A percentile compares a stretch with the other conserved stretches of the same genome.
phyloP scores from a whole-genome alignment of 1,139 yeast genomes.

The Debaryomyces nepalensis region DNA sequence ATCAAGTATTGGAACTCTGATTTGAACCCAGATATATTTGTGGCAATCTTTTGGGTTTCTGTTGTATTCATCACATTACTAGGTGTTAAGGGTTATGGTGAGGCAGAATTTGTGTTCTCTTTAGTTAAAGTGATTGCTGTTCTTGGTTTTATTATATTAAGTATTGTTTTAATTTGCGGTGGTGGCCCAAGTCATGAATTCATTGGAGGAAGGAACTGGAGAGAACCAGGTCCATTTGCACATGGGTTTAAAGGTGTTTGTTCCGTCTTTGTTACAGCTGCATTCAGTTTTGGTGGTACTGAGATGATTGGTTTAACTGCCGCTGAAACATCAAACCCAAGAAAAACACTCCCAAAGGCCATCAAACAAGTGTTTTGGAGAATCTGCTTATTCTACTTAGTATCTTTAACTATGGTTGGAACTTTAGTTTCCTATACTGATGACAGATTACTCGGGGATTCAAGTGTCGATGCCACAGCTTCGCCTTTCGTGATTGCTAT shows the following conservation, averaged over 20 bases:
- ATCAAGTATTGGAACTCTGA: conserved; percentile 44
- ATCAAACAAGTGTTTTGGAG: conserved; percentile 53
- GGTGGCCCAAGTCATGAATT: conserved; percentile 44
- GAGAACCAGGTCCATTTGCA: conserved; percentile 46
- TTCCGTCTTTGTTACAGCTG: conserved; percentile 47
- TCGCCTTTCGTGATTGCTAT: conserved; percentile 69
- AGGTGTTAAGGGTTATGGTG: conserved; percentile 51
- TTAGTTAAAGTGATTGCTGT: conserved; percentile 44
- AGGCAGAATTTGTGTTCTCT: conserved; percentile 47
- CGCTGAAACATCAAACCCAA: conserved; percentile 46
- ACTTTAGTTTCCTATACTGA: conserved; percentile 43
- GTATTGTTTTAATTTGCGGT: conserved; percentile 47
- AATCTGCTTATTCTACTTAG: conserved; percentile 45
- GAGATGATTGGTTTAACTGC: conserved; percentile 48
- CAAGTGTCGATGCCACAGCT: conserved; percentile 55
- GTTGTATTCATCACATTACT: conserved; percentile 43
- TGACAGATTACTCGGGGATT: conserved; percentile 37
- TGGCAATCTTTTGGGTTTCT: conserved; percentile 40
- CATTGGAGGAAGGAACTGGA: conserved; percentile 46
- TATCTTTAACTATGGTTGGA: conserved; percentile 43
- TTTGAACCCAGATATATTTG: conserved; percentile 46
- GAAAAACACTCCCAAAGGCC: conserved; percentile 44
- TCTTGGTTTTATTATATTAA: conserved; percentile 45
- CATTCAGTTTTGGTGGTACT: conserved; percentile 48
- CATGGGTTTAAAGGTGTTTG: conserved; percentile 50